A percentile compares a stretch with the other conserved stretches of the same genome.
phyloP scores from a whole-genome alignment of 495 filamentous ascomycete genomes.

The Pseudevernia furfuracea region DNA sequence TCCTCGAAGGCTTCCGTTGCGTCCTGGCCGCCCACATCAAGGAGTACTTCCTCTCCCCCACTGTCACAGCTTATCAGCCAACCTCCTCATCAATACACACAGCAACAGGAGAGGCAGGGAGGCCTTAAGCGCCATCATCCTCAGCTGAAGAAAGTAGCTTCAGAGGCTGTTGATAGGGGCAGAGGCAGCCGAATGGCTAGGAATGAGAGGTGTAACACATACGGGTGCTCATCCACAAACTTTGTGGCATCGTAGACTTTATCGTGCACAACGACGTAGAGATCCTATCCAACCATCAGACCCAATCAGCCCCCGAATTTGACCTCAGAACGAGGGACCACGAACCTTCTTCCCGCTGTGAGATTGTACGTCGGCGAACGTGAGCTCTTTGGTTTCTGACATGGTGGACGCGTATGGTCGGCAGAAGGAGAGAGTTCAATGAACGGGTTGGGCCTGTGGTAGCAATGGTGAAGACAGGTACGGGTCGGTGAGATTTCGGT shows the following conservation, averaged over 20 bases:
- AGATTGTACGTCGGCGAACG: slow-evolving; percentile 73
- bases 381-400: slow-evolving; percentile 62
- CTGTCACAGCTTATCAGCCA: slow-evolving; percentile 38
- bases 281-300: slow-evolving; percentile 43
- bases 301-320: not conserved
- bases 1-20: slow-evolving; percentile 98
- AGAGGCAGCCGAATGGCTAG: not conserved
- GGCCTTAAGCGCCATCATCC: not conserved
- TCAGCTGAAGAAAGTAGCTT: not conserved
- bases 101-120: not conserved
- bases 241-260: slow-evolving; percentile 84
- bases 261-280: slow-evolving; percentile 87
- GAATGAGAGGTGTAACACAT: slow-evolving; percentile 42
- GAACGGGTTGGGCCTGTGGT: not conserved
- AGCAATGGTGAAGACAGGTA: not conserved
- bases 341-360: slow-evolving; percentile 80
- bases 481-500: not conserved
- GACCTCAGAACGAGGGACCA: not conserved
- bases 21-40: slow-evolving; percentile 95
- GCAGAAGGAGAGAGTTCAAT: not conserved
- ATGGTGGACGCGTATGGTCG: slow-evolving; percentile 41
- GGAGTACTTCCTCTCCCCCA: slow-evolving; percentile 94
- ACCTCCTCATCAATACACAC: not conserved
- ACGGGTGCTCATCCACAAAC: slow-evolving; percentile 99
- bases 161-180: not conserved